Percentiles rank a stretch among this genome's conserved stretches.
Conservation (phyloP, 805 yeast species). For the Cyberlindnera petersonii region DNA sequence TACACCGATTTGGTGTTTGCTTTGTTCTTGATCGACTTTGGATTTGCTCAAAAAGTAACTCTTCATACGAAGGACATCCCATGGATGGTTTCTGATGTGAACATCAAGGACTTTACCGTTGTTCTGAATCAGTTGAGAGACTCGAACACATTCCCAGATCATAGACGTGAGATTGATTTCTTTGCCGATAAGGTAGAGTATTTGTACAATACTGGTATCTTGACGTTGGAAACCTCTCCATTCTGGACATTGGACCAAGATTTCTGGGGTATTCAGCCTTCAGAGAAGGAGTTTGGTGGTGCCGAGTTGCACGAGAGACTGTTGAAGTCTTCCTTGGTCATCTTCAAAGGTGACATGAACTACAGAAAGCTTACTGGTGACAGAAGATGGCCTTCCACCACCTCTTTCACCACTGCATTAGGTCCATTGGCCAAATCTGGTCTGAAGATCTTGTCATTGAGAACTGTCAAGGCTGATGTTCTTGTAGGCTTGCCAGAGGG, state of each 20-base stretch:
- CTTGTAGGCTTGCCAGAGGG: constrained; percentile 80
- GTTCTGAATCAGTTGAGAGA: constrained; percentile 56
- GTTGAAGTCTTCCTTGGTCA: constrained; percentile 59
- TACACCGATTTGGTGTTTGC: constrained; percentile 76
- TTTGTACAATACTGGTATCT: constrained; percentile 43
- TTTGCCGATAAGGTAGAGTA: constrained; percentile 43
- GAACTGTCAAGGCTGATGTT: constrained; percentile 97
- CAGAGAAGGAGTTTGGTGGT: constrained; percentile 55
- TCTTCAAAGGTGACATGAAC: constrained; percentile 94
- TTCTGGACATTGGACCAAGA: constrained; percentile 86
- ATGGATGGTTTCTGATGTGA: constrained; percentile 97
- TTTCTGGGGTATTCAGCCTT: constrained; percentile 62
- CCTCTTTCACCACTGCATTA: constrained; percentile 68
- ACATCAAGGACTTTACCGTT: constrained; percentile 70
- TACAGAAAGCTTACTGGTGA: constrained; percentile 94
- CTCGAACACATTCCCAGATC: constrained; percentile 44
- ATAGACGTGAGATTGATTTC: constrained; percentile 43
- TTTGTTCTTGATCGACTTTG: constrained; percentile 64
- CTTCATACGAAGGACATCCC: constrained; percentile 89
- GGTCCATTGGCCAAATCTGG: constrained; percentile 62
- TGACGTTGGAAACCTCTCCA: constrained; percentile 53
- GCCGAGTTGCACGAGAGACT: constrained; percentile 58
- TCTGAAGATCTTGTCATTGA: constrained; percentile 65
- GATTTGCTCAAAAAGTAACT: constrained; percentile 58
- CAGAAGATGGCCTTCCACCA: constrained; percentile 78